phyloP scores from a whole-genome alignment of 2,329 filamentous ascomycete genomes.

The Claviceps sp. region DNA sequence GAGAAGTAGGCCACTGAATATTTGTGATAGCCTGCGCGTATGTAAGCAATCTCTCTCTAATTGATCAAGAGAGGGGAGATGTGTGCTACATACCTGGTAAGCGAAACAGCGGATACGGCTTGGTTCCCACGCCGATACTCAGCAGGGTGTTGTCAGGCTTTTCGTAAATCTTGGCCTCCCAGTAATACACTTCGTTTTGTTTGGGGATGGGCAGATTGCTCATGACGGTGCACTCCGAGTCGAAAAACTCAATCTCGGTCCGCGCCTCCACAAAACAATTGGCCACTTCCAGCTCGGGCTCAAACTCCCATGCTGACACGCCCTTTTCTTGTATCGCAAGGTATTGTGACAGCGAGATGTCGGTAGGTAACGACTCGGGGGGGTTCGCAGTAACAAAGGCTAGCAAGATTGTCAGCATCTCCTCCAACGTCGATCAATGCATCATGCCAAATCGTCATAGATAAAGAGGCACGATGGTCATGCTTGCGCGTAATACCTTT shows the following conservation, averaged over 20 bases:
- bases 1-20: conserved; percentile 87
- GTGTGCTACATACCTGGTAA: conserved; percentile 57
- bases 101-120: conserved; percentile 90
- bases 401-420: conserved; percentile 25
- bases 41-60: not conserved
- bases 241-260: conserved; percentile 98
- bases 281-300: conserved; percentile 95
- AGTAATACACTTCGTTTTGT: conserved; percentile 98
- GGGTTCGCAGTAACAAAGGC: conserved; percentile 91
- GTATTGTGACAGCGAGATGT: conserved; percentile 95
- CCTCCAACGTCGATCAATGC: not conserved
- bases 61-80: not conserved
- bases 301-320: conserved; percentile 99
- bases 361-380: conserved; percentile 86
- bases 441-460: too few relatives aligned
- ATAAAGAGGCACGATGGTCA: too few relatives aligned
- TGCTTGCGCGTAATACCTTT: conserved; percentile 53
- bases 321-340: conserved; percentile 98
- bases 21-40: conserved; percentile 61
- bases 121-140: conserved; percentile 88
- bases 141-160: conserved; percentile 82
- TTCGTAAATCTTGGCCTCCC: conserved; percentile 97
- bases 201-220: conserved; percentile 95
- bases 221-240: conserved; percentile 93
- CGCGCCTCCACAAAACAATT: conserved; percentile 96